A percentile compares a stretch with the other conserved stretches of the same genome.
These are phyloP conservation scores for Trebouxia sp. DNA, from an alignment of 139 green algal genomes.

Conservation along the genomic window DNA sequence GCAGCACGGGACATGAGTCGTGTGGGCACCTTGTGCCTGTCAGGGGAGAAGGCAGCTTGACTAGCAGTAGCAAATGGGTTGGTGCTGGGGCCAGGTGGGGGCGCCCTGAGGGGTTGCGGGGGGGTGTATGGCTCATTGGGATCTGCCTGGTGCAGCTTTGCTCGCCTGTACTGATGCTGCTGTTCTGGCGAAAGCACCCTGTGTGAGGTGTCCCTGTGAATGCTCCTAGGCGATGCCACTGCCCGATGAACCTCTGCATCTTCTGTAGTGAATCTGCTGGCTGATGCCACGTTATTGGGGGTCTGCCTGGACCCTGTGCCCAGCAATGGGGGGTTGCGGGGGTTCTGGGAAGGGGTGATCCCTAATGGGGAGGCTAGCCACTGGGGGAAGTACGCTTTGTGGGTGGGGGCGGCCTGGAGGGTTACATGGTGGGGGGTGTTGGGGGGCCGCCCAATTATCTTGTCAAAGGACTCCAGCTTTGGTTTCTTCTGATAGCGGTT, in stretches of 20 bases:
- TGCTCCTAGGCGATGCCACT: not conserved
- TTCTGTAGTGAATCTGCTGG: constrained; percentile 2
- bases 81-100: not conserved
- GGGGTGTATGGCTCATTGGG: not conserved
- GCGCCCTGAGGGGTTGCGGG: not conserved
- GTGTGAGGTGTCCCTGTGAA: not conserved
- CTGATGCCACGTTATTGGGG: not conserved
- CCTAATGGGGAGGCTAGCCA: constrained; percentile 29
- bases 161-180: not conserved
- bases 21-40: not conserved
- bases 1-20: not conserved
- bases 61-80: not conserved
- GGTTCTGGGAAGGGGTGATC: not conserved
- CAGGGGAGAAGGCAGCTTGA: not conserved
- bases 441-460: constrained; percentile 29
- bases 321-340: no score
- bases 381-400: constrained; percentile 25
- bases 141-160: not conserved
- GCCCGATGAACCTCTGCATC: not conserved
- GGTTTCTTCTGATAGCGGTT: not conserved
- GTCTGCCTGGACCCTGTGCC: not conserved
- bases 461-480: constrained; percentile 49
- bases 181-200: not conserved
- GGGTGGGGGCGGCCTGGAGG: constrained; percentile 16
- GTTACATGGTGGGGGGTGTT: constrained; percentile 32